These are phyloP conservation scores for Aciculosporium take DNA, from an alignment of 2,329 filamentous ascomycete species.

Conservation along the genomic window DNA sequence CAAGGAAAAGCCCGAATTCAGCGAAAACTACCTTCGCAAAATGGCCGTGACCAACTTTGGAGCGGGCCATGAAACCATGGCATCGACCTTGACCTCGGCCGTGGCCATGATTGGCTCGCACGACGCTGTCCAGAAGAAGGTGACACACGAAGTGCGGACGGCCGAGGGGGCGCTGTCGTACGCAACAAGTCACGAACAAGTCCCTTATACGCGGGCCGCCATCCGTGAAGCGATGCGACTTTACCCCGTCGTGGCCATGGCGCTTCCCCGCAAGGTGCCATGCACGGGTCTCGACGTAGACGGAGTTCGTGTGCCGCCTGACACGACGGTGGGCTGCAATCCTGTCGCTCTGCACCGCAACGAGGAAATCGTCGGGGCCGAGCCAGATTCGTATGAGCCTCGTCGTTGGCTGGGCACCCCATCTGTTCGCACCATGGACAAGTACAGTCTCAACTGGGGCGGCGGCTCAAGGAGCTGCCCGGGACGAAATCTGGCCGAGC, in stretches of 20 bases:
- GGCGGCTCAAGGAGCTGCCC: constrained; percentile 37
- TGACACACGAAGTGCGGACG: constrained; percentile 20
- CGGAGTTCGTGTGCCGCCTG: constrained; percentile 25
- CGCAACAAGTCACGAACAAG: background rate
- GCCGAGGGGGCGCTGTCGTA: constrained; percentile 6
- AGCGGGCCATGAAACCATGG: constrained; percentile 40
- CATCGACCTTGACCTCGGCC: constrained; percentile 34
- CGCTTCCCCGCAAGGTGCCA: constrained; percentile 32
- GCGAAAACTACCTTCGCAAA: constrained; percentile 31
- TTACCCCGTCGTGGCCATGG: constrained; percentile 37
- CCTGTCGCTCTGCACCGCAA: constrained; percentile 37
- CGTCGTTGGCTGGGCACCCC: constrained; percentile 29
- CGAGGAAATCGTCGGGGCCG: constrained; percentile 31
- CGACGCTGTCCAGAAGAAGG: constrained; percentile 15
- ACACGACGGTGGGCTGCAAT: constrained; percentile 36
- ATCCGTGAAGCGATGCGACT: constrained; percentile 38
- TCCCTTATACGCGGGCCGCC: constrained; percentile 21
- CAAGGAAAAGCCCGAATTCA: constrained; percentile 30
- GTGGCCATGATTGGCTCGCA: constrained; percentile 32
- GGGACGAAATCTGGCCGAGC: constrained; percentile 34
- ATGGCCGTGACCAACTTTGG: constrained; percentile 42
- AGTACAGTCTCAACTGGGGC: constrained; percentile 36
- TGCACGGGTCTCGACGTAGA: constrained; percentile 22
- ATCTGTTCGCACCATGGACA: constrained; percentile 27
- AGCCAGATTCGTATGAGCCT: constrained; percentile 29